Evolutionary conservation across 257 asterid genomes (phyloP), one percentile per base, ranked within the genome.

Genomic region (Fraxinus pennsylvanica): DNA sequence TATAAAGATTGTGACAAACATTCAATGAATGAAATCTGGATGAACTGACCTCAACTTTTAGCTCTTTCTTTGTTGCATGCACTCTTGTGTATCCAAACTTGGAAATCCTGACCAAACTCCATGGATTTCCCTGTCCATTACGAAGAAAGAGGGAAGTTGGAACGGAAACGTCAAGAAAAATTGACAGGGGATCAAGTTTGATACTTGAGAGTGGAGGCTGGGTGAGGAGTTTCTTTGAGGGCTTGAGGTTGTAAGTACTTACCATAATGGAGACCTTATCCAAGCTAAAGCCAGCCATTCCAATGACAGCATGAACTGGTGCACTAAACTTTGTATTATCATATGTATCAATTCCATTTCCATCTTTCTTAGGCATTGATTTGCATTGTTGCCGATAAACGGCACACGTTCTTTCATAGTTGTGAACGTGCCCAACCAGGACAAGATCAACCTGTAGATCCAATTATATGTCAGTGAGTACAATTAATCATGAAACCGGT

Each of bases 391-490:
- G 72, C 45, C 81, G 69, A 43, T 91, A 91, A 13, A 94, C 91
- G 2, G 89, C 92, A 25, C 98, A 94, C 1, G 91, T 92, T 80
- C 98, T 86, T 81, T 94, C 98, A 14, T 92, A 94, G 84, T 94
- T 94, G 87, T 94, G 98, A 43, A 94, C 97, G 69, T 94, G 98
- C 2, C 98, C 98, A 71, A 89, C 91, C 50, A 94, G 79, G 12
- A 73, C 96, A 54, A 94, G 74, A 84, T 94, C 98, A 71, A 92
- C 98, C 98, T 89, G 27, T 5, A 52, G 9, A 52, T 1, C 22
- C 22, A 15, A 1, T 5, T 54, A 54, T n/a, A 54, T 54, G 25
- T 54, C 19, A 15, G 9, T 17, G 2, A 78, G 14, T 27, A 39
- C 61, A 45, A 22, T 39, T 22, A 41, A 13, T 74, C 30, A 30